These are phyloP conservation scores for Hemerocallis citrina DNA, from an alignment of 106 monocot species.

Conservation along the genomic window DNA sequence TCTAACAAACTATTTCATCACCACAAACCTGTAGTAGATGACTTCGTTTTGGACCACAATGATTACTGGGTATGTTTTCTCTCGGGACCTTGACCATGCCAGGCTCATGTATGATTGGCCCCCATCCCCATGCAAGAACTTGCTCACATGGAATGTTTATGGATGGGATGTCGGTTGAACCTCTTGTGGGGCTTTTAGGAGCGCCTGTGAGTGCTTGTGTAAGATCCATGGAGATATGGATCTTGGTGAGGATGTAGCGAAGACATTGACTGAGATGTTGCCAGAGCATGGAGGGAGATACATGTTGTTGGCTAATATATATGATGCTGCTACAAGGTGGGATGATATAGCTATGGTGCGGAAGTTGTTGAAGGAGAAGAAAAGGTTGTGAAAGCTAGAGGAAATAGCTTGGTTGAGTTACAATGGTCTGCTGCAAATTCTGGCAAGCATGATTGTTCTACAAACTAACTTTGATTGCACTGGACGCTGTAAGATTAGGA, in stretches of 20 bases:
- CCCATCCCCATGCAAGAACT: constrained; percentile 52
- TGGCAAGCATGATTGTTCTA: too few relatives aligned
- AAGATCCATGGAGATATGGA: constrained; percentile 39
- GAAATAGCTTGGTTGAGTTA: constrained; percentile 38
- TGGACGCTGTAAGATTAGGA: too few relatives aligned
- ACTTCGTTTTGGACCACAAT: constrained; percentile 75
- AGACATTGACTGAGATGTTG: constrained; percentile 47
- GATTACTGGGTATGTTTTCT: constrained; percentile 39
- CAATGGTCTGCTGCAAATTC: background rate
- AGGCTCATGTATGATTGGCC: constrained; percentile 39
- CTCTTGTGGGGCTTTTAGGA: constrained; percentile 43
- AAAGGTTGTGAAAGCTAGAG: constrained; percentile 30
- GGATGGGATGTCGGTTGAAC: constrained; percentile 43
- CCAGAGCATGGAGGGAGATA: constrained; percentile 46
- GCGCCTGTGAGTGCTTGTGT: constrained; percentile 61
- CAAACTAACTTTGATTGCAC: too few relatives aligned
- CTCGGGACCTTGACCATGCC: constrained; percentile 33
- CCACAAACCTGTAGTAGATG: constrained; percentile 10
- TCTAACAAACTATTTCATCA: too few relatives aligned
- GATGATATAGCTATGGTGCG: constrained; percentile 45
- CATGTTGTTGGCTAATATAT: constrained; percentile 50
- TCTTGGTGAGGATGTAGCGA: constrained; percentile 41
- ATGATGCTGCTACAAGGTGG: constrained; percentile 51
- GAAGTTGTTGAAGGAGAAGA: constrained; percentile 33
- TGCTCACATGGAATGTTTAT: constrained; percentile 67